These are phyloP conservation scores for Amanita jacksonii DNA, from an alignment of 768 basidiomycete genomes.

Conservation along the genomic window DNA sequence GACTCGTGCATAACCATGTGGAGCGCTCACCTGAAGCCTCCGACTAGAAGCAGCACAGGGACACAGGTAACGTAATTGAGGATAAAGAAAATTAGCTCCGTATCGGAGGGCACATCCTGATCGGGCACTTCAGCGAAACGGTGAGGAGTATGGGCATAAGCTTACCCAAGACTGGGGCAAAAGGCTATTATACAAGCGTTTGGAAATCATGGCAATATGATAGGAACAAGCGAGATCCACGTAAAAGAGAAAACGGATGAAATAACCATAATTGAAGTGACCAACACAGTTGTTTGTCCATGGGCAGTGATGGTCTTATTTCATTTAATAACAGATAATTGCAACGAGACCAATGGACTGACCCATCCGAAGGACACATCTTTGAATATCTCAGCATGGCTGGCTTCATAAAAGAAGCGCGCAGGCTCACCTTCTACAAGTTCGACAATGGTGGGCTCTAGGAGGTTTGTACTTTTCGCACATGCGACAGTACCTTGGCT, in stretches of 20 bases:
- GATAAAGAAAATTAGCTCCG: slow-evolving; percentile 77
- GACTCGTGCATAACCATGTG: neutral
- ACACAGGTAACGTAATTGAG: slow-evolving; percentile 79
- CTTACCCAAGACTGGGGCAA: slow-evolving; percentile 43
- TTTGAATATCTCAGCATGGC: slow-evolving; percentile 20
- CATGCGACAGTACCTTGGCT: slow-evolving; percentile 77
- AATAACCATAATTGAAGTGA: slow-evolving; percentile 81
- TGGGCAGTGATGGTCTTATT: slow-evolving; percentile 78
- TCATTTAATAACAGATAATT: slow-evolving; percentile 8
- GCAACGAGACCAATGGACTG: slow-evolving; percentile 15
- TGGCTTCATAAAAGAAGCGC: no score
- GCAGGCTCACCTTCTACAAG: slow-evolving; percentile 66
- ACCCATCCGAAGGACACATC: slow-evolving; percentile 90
- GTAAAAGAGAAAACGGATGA: slow-evolving; percentile 85
- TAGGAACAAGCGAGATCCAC: slow-evolving; percentile 88
- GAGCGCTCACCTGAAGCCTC: slow-evolving; percentile 71
- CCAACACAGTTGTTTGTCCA: slow-evolving; percentile 97
- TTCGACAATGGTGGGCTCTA: slow-evolving; percentile 85
- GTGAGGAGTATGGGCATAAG: neutral
- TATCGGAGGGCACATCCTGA: slow-evolving; percentile 58
- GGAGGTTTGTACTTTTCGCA: slow-evolving; percentile 85
- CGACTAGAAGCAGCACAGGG: slow-evolving; percentile 82
- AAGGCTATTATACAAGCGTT: slow-evolving; percentile 44
- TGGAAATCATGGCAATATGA: slow-evolving; percentile 76
- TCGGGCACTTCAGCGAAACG: neutral